A percentile compares a stretch with the other conserved stretches of the same genome.
phyloP scores from a whole-genome alignment of 441 rosid species.

The Adansonia madagascariensis region DNA sequence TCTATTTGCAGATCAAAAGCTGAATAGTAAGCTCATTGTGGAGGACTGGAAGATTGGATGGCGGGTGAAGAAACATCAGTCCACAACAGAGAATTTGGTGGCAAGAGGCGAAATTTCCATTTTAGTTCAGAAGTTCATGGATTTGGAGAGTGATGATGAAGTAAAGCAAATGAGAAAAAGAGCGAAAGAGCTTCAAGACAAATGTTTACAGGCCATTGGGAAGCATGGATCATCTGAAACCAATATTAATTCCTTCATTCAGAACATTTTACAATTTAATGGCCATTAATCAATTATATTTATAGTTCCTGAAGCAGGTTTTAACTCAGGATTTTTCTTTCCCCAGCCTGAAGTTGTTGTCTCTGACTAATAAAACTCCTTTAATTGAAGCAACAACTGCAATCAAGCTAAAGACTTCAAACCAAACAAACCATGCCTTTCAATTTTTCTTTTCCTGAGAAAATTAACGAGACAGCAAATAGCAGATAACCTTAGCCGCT shows the following conservation, averaged over 20 bases:
- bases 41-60: slow-evolving; percentile 34
- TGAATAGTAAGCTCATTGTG: slow-evolving; percentile 31
- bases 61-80: slow-evolving; percentile 10
- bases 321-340: neutral
- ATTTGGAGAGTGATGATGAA: slow-evolving; percentile 33
- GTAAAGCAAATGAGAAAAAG: slow-evolving; percentile 39
- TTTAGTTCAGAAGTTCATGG: slow-evolving; percentile 41
- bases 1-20: slow-evolving; percentile 27
- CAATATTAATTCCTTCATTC: slow-evolving; percentile 33
- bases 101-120: slow-evolving; percentile 25
- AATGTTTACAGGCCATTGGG: slow-evolving; percentile 29
- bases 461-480: too few relatives aligned
- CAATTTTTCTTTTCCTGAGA: too few relatives aligned
- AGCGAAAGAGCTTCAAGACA: slow-evolving; percentile 26
- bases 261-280: slow-evolving; percentile 19
- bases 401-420: too few relatives aligned
- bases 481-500: too few relatives aligned
- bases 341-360: too few relatives aligned
- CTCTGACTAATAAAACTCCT: neutral
- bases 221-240: slow-evolving; percentile 35
- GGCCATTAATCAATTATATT: slow-evolving; percentile 5
- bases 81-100: slow-evolving; percentile 22
- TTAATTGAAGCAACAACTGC: neutral
- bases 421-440: too few relatives aligned
- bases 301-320: neutral